Evolutionary conservation across 1,284 basidiomycete genomes (phyloP), one percentile per base, ranked within the genome.

Genomic region (Microbotryum scabiosae): DNA sequence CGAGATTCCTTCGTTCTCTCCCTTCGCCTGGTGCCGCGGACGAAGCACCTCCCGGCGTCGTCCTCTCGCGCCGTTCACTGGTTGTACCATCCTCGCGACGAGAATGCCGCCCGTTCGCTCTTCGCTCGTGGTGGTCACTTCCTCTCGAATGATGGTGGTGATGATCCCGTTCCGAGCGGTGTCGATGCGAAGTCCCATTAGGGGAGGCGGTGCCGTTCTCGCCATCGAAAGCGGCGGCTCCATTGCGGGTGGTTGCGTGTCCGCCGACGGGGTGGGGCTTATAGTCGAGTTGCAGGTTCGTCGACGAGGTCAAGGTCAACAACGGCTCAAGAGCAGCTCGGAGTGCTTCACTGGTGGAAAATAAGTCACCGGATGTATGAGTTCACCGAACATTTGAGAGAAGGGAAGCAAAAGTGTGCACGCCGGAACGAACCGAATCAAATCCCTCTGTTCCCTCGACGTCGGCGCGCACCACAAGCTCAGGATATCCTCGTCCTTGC

Each of bases 401-500:
- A 49, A 53, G 51, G n/a, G 23, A 36, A n/a, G n/a, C 28, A 7
- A 30, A 23, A 18, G 6, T 36, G 23, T 26, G 21, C 30, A 8
- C 52, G 25, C n/a, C 10, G 16, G 7, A 16, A 59, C 62, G 54
- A 30, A 68, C 66, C 66, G 59, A 21, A 68, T 65, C 21, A 57
- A 48, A 45, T 69, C 67, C 20, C 67, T 59, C 47, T 64, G 65
- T 16, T 53, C 56, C 26, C 62, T 53, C 12, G 56, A 63, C 47
- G 56, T 68, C 53, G 55, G 66, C 36, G 62, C 65, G 48, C 61
- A 63, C 70, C 70, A 71, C n/a, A 71, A 45, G 26, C 62, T 63
- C 5, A 71, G 58, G 44, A 71, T 70, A 46, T 71, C 69, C 57
- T 71, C 70, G 46, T 71, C 69, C 47, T 64, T 68, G 26, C 70